Conservation (phyloP, 78 protist genomes). For the Dictyostelium firmibasis region DNA sequence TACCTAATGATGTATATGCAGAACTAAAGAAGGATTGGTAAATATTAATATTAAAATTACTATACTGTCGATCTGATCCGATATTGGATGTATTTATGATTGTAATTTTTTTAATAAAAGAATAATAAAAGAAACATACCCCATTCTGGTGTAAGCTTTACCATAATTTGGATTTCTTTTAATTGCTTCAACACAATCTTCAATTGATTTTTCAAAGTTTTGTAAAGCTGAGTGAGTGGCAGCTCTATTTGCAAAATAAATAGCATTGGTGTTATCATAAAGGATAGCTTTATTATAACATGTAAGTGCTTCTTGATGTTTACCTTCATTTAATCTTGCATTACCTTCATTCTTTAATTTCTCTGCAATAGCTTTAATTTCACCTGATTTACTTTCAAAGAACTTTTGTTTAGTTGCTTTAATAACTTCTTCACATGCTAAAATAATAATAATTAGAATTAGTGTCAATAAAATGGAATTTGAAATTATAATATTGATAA, state of each 20-base stretch:
- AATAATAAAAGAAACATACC: constrained; percentile 17
- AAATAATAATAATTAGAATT: not conserved
- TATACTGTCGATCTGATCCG: too few species aligned
- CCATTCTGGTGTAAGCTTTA: constrained; percentile 62
- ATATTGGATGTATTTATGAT: too few species aligned
- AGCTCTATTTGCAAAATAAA: constrained; percentile 70
- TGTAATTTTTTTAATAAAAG: not conserved
- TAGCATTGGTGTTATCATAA: constrained; percentile 47
- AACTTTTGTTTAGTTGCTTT: constrained; percentile 50
- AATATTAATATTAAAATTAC: too few species aligned
- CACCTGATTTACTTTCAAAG: constrained; percentile 28
- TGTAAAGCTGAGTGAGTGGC: constrained; percentile 1
- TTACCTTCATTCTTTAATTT: constrained; percentile 59
- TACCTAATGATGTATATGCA: constrained; percentile 44
- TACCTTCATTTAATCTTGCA: not conserved
- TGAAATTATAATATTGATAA: too few species aligned
- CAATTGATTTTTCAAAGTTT: constrained; percentile 34
- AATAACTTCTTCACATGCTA: constrained; percentile 29
- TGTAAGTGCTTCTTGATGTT: constrained; percentile 44
- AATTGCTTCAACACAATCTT: constrained; percentile 49
- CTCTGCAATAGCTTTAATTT: constrained; percentile 52
- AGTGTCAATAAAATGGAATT: not conserved
- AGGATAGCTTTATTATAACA: constrained; percentile 46
- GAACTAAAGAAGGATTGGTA: not conserved
- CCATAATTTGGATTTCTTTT: constrained; percentile 46